phyloP scores from a whole-genome alignment of 1,284 basidiomycete species.

The Psilocybe mexicana region DNA sequence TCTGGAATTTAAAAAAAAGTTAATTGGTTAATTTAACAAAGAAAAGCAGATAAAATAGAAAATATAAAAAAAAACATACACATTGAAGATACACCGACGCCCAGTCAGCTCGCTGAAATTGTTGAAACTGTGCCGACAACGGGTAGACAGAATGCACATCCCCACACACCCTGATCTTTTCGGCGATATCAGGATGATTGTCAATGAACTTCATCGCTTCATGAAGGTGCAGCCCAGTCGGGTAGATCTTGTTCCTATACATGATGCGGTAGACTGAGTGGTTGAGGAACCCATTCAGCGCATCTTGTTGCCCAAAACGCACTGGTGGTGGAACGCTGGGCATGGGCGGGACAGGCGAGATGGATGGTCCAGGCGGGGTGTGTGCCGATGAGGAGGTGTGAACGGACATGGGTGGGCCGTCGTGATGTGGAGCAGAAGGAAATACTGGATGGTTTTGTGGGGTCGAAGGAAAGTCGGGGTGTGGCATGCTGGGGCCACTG shows the following conservation, averaged over 20 bases:
- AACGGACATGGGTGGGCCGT: neutral
- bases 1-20: slow-evolving; percentile 29
- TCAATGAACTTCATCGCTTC: slow-evolving; percentile 68
- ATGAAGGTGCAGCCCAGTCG: slow-evolving; percentile 64
- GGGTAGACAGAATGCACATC: slow-evolving; percentile 51
- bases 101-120: slow-evolving; percentile 53
- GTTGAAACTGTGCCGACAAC: slow-evolving; percentile 41
- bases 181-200: slow-evolving; percentile 48
- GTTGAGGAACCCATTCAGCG: slow-evolving; percentile 51
- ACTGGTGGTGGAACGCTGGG: slow-evolving; percentile 24
- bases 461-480: neutral
- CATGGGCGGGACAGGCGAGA: slow-evolving; percentile 18
- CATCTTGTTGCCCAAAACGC: slow-evolving; percentile 31
- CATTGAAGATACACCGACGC: slow-evolving; percentile 45
- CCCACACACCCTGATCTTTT: slow-evolving; percentile 46
- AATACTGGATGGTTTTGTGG: neutral
- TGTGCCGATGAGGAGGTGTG: neutral
- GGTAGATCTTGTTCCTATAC: slow-evolving; percentile 52
- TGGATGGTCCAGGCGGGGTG: slow-evolving; percentile 5
- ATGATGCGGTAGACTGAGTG: slow-evolving; percentile 51
- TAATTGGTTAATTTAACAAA: neutral
- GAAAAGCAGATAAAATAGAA: slow-evolving; percentile 14
- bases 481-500: neutral
- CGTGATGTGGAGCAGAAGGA: neutral
- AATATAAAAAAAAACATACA: slow-evolving; percentile 46